These are phyloP conservation scores for Amaranthus hypochondriacus DNA, from an alignment of 148 eudicot species.

Conservation along the genomic window DNA sequence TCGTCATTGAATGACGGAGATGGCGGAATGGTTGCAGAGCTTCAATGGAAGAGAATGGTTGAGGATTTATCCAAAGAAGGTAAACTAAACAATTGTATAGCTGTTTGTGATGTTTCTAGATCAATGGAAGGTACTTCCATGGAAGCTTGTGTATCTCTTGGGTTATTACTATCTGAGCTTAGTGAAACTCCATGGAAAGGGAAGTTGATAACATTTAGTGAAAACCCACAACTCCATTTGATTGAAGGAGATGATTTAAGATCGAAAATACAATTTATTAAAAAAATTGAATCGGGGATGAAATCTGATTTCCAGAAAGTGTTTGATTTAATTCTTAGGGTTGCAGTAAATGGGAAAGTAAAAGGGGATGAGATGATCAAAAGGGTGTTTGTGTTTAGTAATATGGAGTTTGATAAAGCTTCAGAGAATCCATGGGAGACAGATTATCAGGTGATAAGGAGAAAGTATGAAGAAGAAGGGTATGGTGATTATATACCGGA, in stretches of 20 bases:
- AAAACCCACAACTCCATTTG: constrained; percentile 14
- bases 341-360: constrained; percentile 14
- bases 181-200: constrained; percentile 33
- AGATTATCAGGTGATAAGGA: constrained; percentile 13
- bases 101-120: constrained; percentile 29
- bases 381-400: constrained; percentile 13
- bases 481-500: constrained; percentile 19
- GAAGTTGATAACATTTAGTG: constrained; percentile 31
- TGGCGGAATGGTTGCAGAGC: constrained; percentile 24
- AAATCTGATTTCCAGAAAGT: constrained; percentile 24
- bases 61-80: constrained; percentile 14
- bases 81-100: constrained; percentile 20
- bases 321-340: constrained; percentile 23
- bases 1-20: constrained; percentile 10
- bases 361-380: constrained; percentile 6
- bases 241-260: constrained; percentile 13
- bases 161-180: constrained; percentile 23
- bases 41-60: constrained; percentile 33
- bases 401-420: constrained; percentile 15
- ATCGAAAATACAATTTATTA: constrained; percentile 10
- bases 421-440: constrained; percentile 10
- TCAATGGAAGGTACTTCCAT: constrained; percentile 25
- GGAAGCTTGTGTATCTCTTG: constrained; percentile 27
- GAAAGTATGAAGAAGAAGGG: constrained; percentile 18
- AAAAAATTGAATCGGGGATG: constrained; percentile 24